Base-by-base conservation (phyloP, 371 early-diverging fungal genomes). In the Actinomucor elegans region DNA sequence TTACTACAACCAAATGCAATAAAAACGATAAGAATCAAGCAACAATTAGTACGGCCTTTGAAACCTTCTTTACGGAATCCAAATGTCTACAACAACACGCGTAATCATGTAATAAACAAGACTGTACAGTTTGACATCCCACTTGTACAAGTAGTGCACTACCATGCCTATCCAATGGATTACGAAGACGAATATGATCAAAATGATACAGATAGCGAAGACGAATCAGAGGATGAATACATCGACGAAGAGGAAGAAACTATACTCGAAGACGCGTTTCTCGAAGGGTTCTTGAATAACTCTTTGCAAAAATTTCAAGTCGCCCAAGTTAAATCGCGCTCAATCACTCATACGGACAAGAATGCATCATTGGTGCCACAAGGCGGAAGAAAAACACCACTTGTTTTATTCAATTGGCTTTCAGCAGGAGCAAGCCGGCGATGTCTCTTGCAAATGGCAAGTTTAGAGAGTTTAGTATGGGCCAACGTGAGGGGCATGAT, bases 61-160 rank as follows among this genome's bases (percentile, higher is more conserved):
- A 31, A 29, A 29, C 42, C 41, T 32, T 31, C 42, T 26, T n/a
- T 37, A 32, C 9, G 33, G 31, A 42, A 15, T 1, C 34, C 2
- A 23, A 17, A n/a, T 29, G 38, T 26, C n/a, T 32, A 33, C 14
- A 29, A 21, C 9, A 15, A 5, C 31, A n/a, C 21, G 33, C 31
- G 4, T 12, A 7, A 8, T 23, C 44, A n/a, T 27, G 24, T 44
- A 12, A 35, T 11, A 3, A n/a, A 68, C 5, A 77, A 79, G 57
- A 80, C 73, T 33, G 85, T 85, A n/a, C 82, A 79, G 45, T 85
- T 85, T 53, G 70, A 81, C 29, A 43, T 66, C 10, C 74, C 82
- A 40, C 69, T 85, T 27, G 78, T 65, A 32, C 71, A 75, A 38
- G 56, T 76, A 4, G 58, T 62, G 3, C 58, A 72, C 12, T 79